phyloP scores from a whole-genome alignment of 2,329 filamentous ascomycete species.

The Fonsecaea pugnacius region DNA sequence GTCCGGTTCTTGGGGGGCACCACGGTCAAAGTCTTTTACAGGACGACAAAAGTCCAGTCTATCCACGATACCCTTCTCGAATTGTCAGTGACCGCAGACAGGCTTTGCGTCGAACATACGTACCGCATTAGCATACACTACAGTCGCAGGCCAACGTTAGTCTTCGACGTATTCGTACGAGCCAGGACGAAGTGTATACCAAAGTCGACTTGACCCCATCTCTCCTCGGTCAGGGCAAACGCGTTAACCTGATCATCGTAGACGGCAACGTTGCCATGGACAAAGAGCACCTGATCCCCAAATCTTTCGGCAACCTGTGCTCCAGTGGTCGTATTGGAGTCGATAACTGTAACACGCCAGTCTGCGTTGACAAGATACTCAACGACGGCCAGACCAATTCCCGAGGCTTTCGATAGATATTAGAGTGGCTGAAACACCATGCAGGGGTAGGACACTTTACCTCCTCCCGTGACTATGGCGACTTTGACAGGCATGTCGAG shows the following conservation, averaged over 20 bases:
- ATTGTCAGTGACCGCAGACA: too few relatives aligned
- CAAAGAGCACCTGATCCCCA: neutral
- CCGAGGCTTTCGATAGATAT: neutral
- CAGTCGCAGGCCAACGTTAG: too few relatives aligned
- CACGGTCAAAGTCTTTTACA: too few relatives aligned
- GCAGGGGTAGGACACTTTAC: too few relatives aligned
- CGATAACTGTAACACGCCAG: slow-evolving; percentile 8
- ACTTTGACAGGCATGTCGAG: too few relatives aligned
- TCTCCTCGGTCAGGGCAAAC: neutral
- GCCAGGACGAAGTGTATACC: neutral
- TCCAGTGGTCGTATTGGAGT: neutral
- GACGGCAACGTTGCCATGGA: neutral
- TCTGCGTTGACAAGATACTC: slow-evolving; percentile 1
- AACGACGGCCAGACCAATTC: slow-evolving; percentile 13
- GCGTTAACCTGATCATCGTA: slow-evolving; percentile 3
- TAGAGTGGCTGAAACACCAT: too few relatives aligned
- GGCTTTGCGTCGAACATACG: too few relatives aligned
- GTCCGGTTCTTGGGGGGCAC: neutral
- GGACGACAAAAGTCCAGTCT: too few relatives aligned
- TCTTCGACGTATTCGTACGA: too few relatives aligned
- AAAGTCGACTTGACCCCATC: slow-evolving; percentile 4
- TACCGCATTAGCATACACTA: too few relatives aligned
- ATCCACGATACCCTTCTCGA: too few relatives aligned
- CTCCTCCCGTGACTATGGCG: too few relatives aligned
- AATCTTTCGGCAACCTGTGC: neutral